Conservation (phyloP, 2,329 filamentous ascomycete species). For the Aspergillus arachidicola region DNA sequence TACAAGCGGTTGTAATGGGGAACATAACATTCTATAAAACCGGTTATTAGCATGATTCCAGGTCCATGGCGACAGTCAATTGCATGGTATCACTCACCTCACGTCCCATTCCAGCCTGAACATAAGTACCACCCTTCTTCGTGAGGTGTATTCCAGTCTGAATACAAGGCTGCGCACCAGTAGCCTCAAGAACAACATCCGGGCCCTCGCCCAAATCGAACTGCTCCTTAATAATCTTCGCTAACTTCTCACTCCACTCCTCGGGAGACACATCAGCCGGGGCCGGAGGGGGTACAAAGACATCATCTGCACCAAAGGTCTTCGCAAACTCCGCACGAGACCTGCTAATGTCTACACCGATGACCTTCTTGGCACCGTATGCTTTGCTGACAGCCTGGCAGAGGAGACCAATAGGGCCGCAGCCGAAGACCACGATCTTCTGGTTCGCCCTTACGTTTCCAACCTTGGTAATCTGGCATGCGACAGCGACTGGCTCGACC, state of each 20-base stretch:
- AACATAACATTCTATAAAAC: conserved; percentile 49
- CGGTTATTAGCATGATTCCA: neutral
- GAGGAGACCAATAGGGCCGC: conserved; percentile 54
- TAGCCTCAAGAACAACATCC: conserved; percentile 55
- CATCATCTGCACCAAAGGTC: conserved; percentile 49
- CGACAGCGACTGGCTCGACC: conserved; percentile 57
- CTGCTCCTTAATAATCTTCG: conserved; percentile 41
- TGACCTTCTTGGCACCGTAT: conserved; percentile 49
- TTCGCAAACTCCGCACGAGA: conserved; percentile 47
- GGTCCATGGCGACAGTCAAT: neutral
- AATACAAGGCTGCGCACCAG: conserved; percentile 52
- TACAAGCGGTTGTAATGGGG: conserved; percentile 55
- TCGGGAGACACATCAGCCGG: conserved; percentile 48
- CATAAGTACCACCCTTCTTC: conserved; percentile 52
- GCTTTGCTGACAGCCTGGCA: conserved; percentile 52
- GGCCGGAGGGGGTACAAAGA: conserved; percentile 23
- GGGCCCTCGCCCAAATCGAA: conserved; percentile 49
- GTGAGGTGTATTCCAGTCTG: conserved; percentile 50
- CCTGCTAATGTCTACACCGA: conserved; percentile 51
- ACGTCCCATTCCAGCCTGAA: conserved; percentile 57
- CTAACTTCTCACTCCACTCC: conserved; percentile 43
- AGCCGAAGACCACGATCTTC: conserved; percentile 53
- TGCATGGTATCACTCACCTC: conserved; percentile 30
- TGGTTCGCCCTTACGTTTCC: conserved; percentile 45
- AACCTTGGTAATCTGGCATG: conserved; percentile 50